These are phyloP conservation scores for Inga laurina DNA, from an alignment of 306 rosid species.

Conservation along the genomic window DNA sequence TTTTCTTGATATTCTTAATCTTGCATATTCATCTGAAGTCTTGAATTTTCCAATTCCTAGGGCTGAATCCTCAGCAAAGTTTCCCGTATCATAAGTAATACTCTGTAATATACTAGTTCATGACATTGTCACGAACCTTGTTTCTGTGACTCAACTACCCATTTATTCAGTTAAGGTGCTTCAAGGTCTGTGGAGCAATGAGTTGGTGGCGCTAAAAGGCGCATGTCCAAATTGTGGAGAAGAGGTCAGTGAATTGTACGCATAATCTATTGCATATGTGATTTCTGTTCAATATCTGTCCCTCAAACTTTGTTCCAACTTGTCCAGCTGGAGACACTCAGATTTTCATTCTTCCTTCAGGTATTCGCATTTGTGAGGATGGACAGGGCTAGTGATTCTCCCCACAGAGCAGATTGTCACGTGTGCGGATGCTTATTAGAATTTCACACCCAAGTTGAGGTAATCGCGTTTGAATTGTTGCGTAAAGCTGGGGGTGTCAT, in stretches of 20 bases:
- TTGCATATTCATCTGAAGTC: not conserved
- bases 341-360: slow-evolving; percentile 45
- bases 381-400: slow-evolving; percentile 52
- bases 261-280: not conserved
- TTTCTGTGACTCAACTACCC: slow-evolving; percentile 4
- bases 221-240: slow-evolving; percentile 93
- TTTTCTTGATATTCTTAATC: slow-evolving; percentile 20
- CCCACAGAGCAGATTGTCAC: slow-evolving; percentile 93
- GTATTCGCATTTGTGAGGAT: slow-evolving; percentile 92
- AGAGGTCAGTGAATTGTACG: slow-evolving; percentile 61
- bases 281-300: slow-evolving; percentile 7
- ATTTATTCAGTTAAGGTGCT: slow-evolving; percentile 70
- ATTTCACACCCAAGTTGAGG: slow-evolving; percentile 83
- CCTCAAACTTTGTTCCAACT: not conserved
- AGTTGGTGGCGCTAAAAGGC: slow-evolving; percentile 80
- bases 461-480: slow-evolving; percentile 36
- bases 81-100: not conserved
- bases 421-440: slow-evolving; percentile 81
- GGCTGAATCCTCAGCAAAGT: not conserved
- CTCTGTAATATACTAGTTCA: not conserved
- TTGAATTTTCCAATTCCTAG: slow-evolving; percentile 10
- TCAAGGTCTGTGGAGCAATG: slow-evolving; percentile 81
- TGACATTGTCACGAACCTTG: not conserved
- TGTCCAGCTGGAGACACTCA: slow-evolving; percentile 7
- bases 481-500: not conserved